Base-by-base conservation (phyloP, 2,329 filamentous ascomycete species). In the Fusarium chuoi region DNA sequence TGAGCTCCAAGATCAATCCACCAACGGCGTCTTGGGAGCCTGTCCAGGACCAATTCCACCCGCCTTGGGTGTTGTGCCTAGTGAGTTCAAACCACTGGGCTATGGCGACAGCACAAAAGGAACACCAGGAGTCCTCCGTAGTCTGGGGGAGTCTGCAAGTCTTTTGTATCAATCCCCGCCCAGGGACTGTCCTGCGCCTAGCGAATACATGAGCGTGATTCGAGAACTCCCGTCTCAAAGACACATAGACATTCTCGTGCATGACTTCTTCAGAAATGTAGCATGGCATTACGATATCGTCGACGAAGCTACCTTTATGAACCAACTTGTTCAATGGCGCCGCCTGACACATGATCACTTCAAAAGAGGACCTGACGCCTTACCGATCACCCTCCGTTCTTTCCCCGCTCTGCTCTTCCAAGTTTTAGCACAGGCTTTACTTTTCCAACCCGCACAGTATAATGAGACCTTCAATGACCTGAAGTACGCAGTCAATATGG, bases 111-210 rank as follows among this genome's bases (percentile, higher is more conserved):
- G 9, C 4, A 44, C 42, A 24, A 44, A 44, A 5, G 42, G 15
- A 44, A 44, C 42, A 3, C 42, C 42, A 26, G 42, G 42, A 26
- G 42, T 44, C 42, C 42, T 44, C 15, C n/a, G 17, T 8, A 18
- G n/a, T 26, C n/a, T 44, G 1, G 42, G 42, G 15, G 42, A 44
- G 17, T 12, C 42, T 9, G n/a, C 42, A 24, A 18, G 17, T 13
- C 42, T 44, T 18, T 24, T 24, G 42, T 11, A 18, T 11, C n/a
- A 44, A 18, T 2, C 13, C 1, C 11, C n/a, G 11, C 1, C 5
- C 3, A 18, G 17, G 11, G 10, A 44, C 2, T 44, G n/a, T 18
- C 17, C n/a, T 24, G 42, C 2, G 5, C 24, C 1, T 5, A 8
- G n/a, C 18, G 42, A 26, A 13, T 44, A 44, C 42, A 13, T 26